These are phyloP conservation scores for Mucor irregularis DNA, from an alignment of 371 early-diverging fungal genomes.

Conservation along the genomic window DNA sequence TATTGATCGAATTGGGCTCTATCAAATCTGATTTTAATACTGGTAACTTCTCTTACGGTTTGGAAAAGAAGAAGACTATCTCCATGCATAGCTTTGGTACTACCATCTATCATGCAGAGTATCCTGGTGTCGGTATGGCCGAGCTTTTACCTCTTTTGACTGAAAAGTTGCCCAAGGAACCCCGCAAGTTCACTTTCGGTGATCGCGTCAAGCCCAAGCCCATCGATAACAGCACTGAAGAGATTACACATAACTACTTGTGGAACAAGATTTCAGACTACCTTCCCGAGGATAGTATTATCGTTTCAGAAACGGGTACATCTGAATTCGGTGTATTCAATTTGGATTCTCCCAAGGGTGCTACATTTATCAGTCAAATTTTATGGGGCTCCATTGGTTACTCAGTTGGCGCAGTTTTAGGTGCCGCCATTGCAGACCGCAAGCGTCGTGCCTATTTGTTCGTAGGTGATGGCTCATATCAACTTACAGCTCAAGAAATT, in stretches of 20 bases:
- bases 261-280: constrained; percentile 42
- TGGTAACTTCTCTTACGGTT: constrained; percentile 42
- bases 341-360: constrained; percentile 32
- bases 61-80: constrained; percentile 35
- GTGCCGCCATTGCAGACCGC: constrained; percentile 39
- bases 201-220: constrained; percentile 19
- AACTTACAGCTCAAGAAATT: constrained; percentile 49
- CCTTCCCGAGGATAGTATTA: constrained; percentile 32
- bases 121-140: constrained; percentile 38
- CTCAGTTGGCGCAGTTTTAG: constrained; percentile 36
- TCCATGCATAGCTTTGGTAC: constrained; percentile 39
- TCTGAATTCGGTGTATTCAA: constrained; percentile 45
- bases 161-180: constrained; percentile 22
- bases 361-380: constrained; percentile 38
- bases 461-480: constrained; percentile 58
- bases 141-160: constrained; percentile 37
- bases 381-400: constrained; percentile 52
- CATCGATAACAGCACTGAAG: constrained; percentile 11
- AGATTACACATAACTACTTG: constrained; percentile 45
- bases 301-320: constrained; percentile 57
- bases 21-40: constrained; percentile 56
- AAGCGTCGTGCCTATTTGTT: constrained; percentile 37
- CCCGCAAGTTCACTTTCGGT: constrained; percentile 14
- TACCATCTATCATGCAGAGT: constrained; percentile 35
- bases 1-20: constrained; percentile 47